Base-by-base conservation (phyloP, 192 early-diverging fungal genomes). In the Gigaspora rosea region DNA sequence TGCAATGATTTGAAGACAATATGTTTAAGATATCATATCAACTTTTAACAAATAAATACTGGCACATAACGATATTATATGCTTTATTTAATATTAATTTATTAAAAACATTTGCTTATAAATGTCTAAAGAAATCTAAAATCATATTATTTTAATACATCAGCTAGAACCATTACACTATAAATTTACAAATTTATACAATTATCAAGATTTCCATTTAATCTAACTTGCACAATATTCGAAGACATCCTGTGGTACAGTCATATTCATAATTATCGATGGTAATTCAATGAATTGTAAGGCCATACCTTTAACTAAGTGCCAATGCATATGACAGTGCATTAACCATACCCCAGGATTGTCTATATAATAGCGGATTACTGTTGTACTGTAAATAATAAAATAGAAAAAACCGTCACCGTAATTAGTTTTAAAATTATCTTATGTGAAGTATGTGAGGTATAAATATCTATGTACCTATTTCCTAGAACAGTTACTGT, bases 401-500 rank as follows among this genome's bases (percentile, higher is more conserved):
- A 33, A 62, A 62, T 27, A 27, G 27, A 27, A 27, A 27, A 27
- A 0, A 0, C 27, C 27, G 27, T 27, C 27, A 0, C 27, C 27
- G 27, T 27, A 27, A 27, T 27, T 27, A 27, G 27, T 27, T 27
- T 27, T 27, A 27, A 27, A 27, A 27, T 27, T 27, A 27, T 27
- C 27, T 27, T 27, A 27, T 0, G 27, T 27, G 27, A 27, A 27
- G 27, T 27, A 27, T 27, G 1, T n/a, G n/a, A n/a, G n/a, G n/a
- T n/a, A n/a, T n/a, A 33, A 32, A 62, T 13, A 33, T 20, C 32
- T 46, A 87, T 86, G 71, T 89, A 92, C 68, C 91, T 85, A 81
- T 87, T 83, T 69, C 84, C 84, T 12, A 91, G 91, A 6, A 95
- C 85, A 8, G 85, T 79, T n/a, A 95, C 86, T 6, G 91, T 92